Evolutionary conservation across 345 rosid species (phyloP).

Genomic region (Cardamine chenopodiifolia): DNA sequence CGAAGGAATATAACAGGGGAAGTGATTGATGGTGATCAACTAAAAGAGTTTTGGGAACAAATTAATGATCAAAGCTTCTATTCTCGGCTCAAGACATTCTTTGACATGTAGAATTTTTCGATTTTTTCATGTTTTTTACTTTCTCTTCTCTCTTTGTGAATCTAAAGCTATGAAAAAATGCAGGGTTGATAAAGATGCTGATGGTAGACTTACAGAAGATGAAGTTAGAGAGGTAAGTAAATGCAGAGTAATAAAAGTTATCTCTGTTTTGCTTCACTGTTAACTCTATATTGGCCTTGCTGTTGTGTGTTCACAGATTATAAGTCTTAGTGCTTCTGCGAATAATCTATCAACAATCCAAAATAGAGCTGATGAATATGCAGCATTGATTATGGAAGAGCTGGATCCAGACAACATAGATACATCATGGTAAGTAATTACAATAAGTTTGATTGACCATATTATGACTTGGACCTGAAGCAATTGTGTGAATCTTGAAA

Average conservation of each 20-base stretch:
- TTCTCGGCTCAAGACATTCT: constrained; percentile 74
- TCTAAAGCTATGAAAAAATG: constrained; percentile 21
- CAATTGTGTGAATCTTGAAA: constrained; percentile 25
- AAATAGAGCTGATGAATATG: constrained; percentile 78
- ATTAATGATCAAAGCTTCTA: constrained; percentile 75
- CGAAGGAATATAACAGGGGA: constrained; percentile 55
- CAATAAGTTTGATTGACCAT: neutral
- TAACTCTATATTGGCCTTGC: constrained; percentile 3
- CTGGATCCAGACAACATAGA: constrained; percentile 73
- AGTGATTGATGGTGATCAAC: constrained; percentile 52
- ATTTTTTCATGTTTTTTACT: neutral
- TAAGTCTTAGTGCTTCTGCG: constrained; percentile 77
- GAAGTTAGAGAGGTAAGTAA: constrained; percentile 69
- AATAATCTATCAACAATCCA: constrained; percentile 67
- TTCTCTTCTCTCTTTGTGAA: constrained; percentile 1
- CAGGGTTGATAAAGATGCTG: constrained; percentile 91
- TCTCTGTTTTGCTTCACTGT: neutral
- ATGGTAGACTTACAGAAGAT: constrained; percentile 75
- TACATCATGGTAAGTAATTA: constrained; percentile 63
- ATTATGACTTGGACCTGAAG: neutral
- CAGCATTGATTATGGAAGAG: constrained; percentile 85
- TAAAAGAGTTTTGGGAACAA: constrained; percentile 77
- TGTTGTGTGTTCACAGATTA: constrained; percentile 51
- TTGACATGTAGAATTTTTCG: constrained; percentile 56
- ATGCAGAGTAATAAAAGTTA: neutral